These are phyloP conservation scores for Musa troglodytarum DNA, from an alignment of 176 grass and related monocot genomes.

Conservation along the genomic window DNA sequence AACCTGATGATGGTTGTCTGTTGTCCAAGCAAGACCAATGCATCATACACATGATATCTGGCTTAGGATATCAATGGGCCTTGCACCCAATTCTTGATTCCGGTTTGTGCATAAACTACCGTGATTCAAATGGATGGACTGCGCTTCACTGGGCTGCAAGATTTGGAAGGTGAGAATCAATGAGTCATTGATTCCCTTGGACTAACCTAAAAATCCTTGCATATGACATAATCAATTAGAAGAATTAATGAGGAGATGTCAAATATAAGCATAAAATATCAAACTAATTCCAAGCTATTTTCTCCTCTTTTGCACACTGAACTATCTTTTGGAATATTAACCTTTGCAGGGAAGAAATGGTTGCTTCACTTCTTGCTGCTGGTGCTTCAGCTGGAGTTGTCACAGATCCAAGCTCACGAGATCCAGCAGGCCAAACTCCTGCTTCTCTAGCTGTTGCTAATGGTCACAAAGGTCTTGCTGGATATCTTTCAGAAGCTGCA, in stretches of 20 bases:
- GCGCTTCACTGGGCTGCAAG: slow-evolving; percentile 88
- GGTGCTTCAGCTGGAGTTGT: slow-evolving; percentile 65
- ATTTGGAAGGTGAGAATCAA: slow-evolving; percentile 57
- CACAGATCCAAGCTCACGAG: slow-evolving; percentile 58
- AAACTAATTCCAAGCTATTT: neutral
- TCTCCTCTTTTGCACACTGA: too few relatives aligned
- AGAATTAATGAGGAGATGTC: neutral
- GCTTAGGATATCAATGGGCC: slow-evolving; percentile 66
- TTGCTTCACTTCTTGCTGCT: slow-evolving; percentile 49
- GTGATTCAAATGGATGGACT: slow-evolving; percentile 85
- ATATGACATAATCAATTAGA: neutral
- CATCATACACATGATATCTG: slow-evolving; percentile 74
- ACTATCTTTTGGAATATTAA: too few relatives aligned
- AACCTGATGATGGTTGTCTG: slow-evolving; percentile 22
- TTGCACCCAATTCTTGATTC: slow-evolving; percentile 52
- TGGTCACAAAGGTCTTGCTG: slow-evolving; percentile 77
- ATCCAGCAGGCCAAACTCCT: slow-evolving; percentile 54
- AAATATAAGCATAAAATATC: neutral
- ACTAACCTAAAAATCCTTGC: neutral
- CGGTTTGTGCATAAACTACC: slow-evolving; percentile 68
- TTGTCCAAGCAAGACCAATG: slow-evolving; percentile 59
- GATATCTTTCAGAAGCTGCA: slow-evolving; percentile 81
- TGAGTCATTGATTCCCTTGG: neutral
- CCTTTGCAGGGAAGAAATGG: slow-evolving; percentile 52
- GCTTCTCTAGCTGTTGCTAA: slow-evolving; percentile 46